A percentile compares a stretch with the other conserved stretches of the same genome.
Evolutionary conservation across 2,329 filamentous ascomycete species (phyloP).

Genomic region (Fusarium odoratissimum): DNA sequence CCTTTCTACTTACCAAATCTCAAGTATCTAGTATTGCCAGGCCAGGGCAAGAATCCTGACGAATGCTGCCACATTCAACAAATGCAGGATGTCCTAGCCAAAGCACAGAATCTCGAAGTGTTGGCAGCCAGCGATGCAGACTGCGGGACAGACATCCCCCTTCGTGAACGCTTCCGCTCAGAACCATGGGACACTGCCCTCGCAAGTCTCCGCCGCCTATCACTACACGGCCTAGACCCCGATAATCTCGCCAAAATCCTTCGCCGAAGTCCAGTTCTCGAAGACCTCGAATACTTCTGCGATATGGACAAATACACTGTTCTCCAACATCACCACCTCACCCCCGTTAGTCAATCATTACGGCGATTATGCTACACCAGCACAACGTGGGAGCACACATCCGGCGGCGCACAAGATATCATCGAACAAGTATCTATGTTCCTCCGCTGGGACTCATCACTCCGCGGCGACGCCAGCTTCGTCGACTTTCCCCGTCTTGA

Average conservation of each 20-base stretch:
- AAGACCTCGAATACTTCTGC: constrained; percentile 46
- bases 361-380: constrained; percentile 43
- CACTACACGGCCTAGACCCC: constrained; percentile 43
- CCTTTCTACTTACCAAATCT: constrained; percentile 45
- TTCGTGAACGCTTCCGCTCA: constrained; percentile 41
- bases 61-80: constrained; percentile 46
- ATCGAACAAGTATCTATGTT: constrained; percentile 42
- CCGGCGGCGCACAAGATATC: constrained; percentile 37
- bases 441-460: constrained; percentile 41
- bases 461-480: constrained; percentile 42
- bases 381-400: constrained; percentile 43
- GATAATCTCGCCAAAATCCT: constrained; percentile 44
- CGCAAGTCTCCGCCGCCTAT: constrained; percentile 40
- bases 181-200: constrained; percentile 44
- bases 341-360: constrained; percentile 30
- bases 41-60: constrained; percentile 40
- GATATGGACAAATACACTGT: constrained; percentile 47
- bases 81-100: constrained; percentile 44
- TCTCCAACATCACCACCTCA: constrained; percentile 40
- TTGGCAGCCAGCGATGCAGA: constrained; percentile 43
- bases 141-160: constrained; percentile 42
- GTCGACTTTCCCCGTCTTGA: constrained; percentile 44
- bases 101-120: constrained; percentile 43
- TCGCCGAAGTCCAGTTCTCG: constrained; percentile 39
- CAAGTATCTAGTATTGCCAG: constrained; percentile 44